Conservation (phyloP, 345 rosid genomes). For the Aegle marmelos region DNA sequence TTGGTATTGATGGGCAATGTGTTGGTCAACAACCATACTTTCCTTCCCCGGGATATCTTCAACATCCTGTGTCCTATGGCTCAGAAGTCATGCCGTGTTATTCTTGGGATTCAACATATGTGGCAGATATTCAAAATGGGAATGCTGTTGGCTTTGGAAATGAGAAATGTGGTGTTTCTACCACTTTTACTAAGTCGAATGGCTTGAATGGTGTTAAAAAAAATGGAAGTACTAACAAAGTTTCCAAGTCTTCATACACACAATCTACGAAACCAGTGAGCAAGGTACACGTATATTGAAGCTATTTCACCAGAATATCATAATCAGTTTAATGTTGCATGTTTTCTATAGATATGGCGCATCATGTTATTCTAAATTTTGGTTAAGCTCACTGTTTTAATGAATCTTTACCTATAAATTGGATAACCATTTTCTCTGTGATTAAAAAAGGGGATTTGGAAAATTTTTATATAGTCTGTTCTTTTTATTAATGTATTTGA, state of each 20-base stretch:
- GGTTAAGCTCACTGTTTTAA: background rate
- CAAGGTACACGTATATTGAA: slow-evolving; percentile 37
- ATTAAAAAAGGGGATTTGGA: background rate
- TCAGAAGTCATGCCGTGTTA: slow-evolving; percentile 42
- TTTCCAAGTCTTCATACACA: slow-evolving; percentile 26
- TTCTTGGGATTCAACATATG: slow-evolving; percentile 48
- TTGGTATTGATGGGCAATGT: slow-evolving; percentile 42
- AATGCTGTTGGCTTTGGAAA: slow-evolving; percentile 31
- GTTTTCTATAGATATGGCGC: background rate
- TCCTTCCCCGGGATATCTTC: slow-evolving; percentile 38
- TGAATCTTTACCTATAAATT: background rate
- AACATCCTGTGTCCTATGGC: slow-evolving; percentile 46
- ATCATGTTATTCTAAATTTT: slow-evolving; percentile 2
- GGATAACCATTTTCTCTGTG: background rate
- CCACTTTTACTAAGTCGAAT: slow-evolving; percentile 23
- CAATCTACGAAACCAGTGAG: slow-evolving; percentile 33
- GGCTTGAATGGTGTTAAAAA: slow-evolving; percentile 28
- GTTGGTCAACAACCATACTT: slow-evolving; percentile 42
- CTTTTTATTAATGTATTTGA: background rate
- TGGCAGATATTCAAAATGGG: slow-evolving; percentile 35
- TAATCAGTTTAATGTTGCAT: slow-evolving; percentile 3
- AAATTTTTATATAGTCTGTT: no score
- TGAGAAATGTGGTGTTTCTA: slow-evolving; percentile 29
- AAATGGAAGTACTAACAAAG: slow-evolving; percentile 30
- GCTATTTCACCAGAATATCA: background rate